phyloP scores from a whole-genome alignment of 2,329 filamentous ascomycete species.

The Cadophora luteo-olivacea region DNA sequence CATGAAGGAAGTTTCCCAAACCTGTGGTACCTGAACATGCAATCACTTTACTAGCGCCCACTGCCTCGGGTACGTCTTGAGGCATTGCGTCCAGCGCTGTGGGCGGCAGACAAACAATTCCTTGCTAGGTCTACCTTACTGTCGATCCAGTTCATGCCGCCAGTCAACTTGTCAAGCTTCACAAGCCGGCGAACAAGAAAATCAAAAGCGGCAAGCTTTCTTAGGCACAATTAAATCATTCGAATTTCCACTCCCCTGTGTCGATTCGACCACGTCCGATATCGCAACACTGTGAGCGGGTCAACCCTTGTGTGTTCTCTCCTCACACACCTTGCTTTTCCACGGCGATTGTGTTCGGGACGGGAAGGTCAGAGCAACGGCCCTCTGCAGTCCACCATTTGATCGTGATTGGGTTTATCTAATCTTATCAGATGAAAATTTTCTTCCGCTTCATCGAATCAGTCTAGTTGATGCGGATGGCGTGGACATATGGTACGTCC shows the following conservation, averaged over 20 bases:
- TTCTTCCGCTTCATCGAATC: not conserved
- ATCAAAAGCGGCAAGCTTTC: constrained; percentile 7
- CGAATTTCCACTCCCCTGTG: not conserved
- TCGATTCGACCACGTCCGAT: not conserved
- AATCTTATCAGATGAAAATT: constrained; percentile 32
- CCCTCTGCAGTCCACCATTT: not conserved
- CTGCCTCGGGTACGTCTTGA: not conserved
- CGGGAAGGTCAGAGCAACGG: not conserved
- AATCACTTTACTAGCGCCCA: not conserved
- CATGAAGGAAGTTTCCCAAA: not conserved
- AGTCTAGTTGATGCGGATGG: not conserved
- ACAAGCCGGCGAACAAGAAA: not conserved
- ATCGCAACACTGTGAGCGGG: not conserved
- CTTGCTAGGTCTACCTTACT: not conserved
- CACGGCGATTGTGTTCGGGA: not conserved
- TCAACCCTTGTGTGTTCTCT: not conserved
- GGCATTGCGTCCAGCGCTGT: not conserved
- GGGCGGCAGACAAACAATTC: not conserved
- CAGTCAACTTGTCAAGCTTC: not conserved
- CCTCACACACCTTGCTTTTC: not conserved
- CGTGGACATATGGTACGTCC: not conserved
- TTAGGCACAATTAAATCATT: not conserved
- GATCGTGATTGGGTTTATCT: constrained; percentile 11
- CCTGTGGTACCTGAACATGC: not conserved
- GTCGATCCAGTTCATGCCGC: not conserved